Evolutionary conservation across 2,329 filamentous ascomycete genomes (phyloP).

Genomic region (Fusarium poae): DNA sequence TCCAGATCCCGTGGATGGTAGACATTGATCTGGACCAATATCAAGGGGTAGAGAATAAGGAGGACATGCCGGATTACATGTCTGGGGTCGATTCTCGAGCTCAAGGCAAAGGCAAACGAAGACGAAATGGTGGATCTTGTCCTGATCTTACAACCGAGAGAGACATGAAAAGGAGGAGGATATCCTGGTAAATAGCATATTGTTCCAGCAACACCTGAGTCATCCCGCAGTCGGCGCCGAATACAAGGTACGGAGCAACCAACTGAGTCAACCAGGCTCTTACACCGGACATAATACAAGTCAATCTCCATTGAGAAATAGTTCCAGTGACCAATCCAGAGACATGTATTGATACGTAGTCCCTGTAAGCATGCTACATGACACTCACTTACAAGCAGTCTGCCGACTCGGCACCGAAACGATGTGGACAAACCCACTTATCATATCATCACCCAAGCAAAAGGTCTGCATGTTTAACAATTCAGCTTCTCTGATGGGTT

Average conservation of each 20-base stretch:
- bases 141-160: background rate
- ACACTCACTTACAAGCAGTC: background rate
- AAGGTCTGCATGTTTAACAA: constrained; percentile 7
- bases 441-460: background rate
- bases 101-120: background rate
- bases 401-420: constrained; percentile 40
- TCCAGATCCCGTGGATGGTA: constrained; percentile 31
- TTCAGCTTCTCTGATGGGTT: constrained; percentile 2
- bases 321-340: constrained; percentile 1
- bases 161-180: background rate
- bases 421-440: constrained; percentile 24
- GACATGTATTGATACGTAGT: background rate
- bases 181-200: background rate
- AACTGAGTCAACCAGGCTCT: background rate
- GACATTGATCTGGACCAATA: constrained; percentile 19
- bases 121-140: background rate
- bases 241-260: background rate
- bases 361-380: background rate
- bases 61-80: background rate
- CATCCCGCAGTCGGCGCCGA: constrained; percentile 8
- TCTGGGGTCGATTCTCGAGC: background rate
- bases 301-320: background rate
- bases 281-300: constrained; percentile 10
- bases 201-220: constrained; percentile 1
- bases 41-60: background rate